These are phyloP conservation scores for Rostrohypoxylon terebratum DNA, from an alignment of 495 filamentous ascomycete species.

Conservation along the genomic window DNA sequence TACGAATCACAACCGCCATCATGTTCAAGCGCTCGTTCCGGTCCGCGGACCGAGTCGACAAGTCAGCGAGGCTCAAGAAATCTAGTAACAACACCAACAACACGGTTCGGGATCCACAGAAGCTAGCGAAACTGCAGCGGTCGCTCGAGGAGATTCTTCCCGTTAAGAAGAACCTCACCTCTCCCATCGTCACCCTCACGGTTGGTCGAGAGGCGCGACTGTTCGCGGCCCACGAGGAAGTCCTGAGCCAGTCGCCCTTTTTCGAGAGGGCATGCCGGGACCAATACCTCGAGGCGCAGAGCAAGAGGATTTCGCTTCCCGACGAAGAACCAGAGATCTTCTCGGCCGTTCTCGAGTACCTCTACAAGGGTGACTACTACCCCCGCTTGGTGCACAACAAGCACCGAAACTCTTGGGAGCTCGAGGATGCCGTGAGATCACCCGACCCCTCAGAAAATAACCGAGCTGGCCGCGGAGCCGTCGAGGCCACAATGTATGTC, in stretches of 20 bases:
- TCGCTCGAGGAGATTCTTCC: slow-evolving; percentile 60
- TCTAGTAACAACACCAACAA: slow-evolving; percentile 44
- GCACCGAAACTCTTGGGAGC: slow-evolving; percentile 74
- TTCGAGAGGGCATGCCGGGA: slow-evolving; percentile 73
- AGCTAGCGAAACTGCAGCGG: slow-evolving; percentile 77
- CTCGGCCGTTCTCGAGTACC: slow-evolving; percentile 89
- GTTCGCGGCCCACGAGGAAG: slow-evolving; percentile 91
- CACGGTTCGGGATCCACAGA: slow-evolving; percentile 75
- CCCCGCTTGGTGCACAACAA: slow-evolving; percentile 79
- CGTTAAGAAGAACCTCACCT: slow-evolving; percentile 59
- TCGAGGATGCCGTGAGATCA: slow-evolving; percentile 69
- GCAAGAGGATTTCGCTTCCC: slow-evolving; percentile 80
- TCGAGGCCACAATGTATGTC: slow-evolving; percentile 79
- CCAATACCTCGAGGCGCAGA: slow-evolving; percentile 69
- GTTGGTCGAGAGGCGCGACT: slow-evolving; percentile 84
- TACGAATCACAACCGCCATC: slow-evolving; percentile 53
- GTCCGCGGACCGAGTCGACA: slow-evolving; percentile 79
- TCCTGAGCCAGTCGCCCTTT: slow-evolving; percentile 84
- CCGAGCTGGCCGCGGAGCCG: slow-evolving; percentile 68
- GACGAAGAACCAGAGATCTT: slow-evolving; percentile 91
- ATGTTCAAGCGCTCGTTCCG: slow-evolving; percentile 91
- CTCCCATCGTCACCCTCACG: slow-evolving; percentile 84
- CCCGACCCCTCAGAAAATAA: slow-evolving; percentile 50
- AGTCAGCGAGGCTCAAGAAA: slow-evolving; percentile 82
- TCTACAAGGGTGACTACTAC: slow-evolving; percentile 95